Evolutionary conservation across 2,329 filamentous ascomycete genomes (phyloP), one percentile per base, ranked within the genome.

Genomic region (Taxawa tesnikishii): DNA sequence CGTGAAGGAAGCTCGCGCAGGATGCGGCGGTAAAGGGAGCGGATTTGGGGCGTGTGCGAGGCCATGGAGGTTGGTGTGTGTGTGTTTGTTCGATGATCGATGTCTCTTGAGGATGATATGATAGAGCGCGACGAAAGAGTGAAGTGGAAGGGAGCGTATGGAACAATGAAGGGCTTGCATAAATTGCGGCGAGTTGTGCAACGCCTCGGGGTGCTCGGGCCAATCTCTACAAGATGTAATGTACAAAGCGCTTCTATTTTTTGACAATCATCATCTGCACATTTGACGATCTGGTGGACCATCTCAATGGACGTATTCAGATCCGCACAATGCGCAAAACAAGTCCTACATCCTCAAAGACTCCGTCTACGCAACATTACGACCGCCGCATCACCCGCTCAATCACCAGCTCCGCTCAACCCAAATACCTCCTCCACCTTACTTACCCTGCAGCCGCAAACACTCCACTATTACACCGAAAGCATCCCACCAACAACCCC

Each of bases 1-100:
- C 77, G 78, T 6, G 79, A 72, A 2, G 88, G 88, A 6, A 94
- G 75, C 62, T 94, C 85, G 56, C 88, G 84, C 34, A 96, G 75
- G 50, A 94, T 68, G 26, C 79, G 72, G 48, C 88, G 83, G 69
- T 96, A 96, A 51, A 94, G 69, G 21, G 83, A 75, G 49, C 83
- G 83, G 26, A 82, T 54, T 41, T 55, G 52, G 24, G 64, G 62
- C 25, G 70, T 54, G 16, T 40, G 40, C 19, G 41, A 29, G 23
- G 45, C 40, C 58, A 62, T 62, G 19, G 19, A 8, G 19, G n/a
- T n/a, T n/a, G n/a, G n/a, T n/a, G n/a, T n/a, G n/a, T n/a, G n/a
- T n/a, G n/a, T n/a, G n/a, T n/a, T n/a, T n/a, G n/a, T n/a, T n/a
- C n/a, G n/a, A n/a, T n/a, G n/a, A n/a, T n/a, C n/a, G n/a, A n/a